Percentiles rank a stretch among this genome's conserved stretches.
Conservation (phyloP, 768 basidiomycete species). For the Piloderma croceum region DNA sequence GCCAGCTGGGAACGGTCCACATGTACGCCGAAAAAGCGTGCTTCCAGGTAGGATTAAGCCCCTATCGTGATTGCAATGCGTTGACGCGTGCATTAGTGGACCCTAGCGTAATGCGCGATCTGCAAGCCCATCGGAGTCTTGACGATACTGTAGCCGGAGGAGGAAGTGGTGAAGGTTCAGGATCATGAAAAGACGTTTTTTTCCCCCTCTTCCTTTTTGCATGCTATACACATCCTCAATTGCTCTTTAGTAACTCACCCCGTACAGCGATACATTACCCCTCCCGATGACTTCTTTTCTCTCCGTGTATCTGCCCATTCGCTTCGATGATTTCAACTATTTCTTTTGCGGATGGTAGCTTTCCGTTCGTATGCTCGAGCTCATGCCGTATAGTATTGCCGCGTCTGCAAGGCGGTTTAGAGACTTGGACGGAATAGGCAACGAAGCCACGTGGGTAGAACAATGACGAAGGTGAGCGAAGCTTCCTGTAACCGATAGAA, state of each 20-base stretch:
- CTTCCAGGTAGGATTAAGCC: conserved; percentile 56
- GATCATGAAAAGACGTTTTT: not conserved
- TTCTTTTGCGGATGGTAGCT: too few species aligned
- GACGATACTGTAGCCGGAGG: conserved; percentile 45
- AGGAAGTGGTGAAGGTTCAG: not conserved
- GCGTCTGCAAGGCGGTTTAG: too few species aligned
- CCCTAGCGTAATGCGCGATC: conserved; percentile 80
- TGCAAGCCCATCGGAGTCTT: conserved; percentile 82
- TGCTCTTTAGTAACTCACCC: not conserved
- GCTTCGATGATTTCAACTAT: too few species aligned
- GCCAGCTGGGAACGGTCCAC: conserved; percentile 56
- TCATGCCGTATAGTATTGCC: too few species aligned
- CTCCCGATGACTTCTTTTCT: conserved; percentile 1
- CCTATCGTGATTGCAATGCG: conserved; percentile 6
- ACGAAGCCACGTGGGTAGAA: too few species aligned
- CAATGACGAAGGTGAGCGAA: too few species aligned
- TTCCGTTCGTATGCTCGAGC: too few species aligned
- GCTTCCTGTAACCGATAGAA: too few species aligned
- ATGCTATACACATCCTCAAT: not conserved
- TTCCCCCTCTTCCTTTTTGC: not conserved
- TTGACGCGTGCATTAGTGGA: conserved; percentile 51
- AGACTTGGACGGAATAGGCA: too few species aligned
- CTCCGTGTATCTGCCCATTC: too few species aligned
- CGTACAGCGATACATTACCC: conserved; percentile 1
- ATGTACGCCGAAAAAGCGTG: conserved; percentile 92